Conservation (phyloP, 768 basidiomycete genomes). For the Gloeopeniophorella convolvens region DNA sequence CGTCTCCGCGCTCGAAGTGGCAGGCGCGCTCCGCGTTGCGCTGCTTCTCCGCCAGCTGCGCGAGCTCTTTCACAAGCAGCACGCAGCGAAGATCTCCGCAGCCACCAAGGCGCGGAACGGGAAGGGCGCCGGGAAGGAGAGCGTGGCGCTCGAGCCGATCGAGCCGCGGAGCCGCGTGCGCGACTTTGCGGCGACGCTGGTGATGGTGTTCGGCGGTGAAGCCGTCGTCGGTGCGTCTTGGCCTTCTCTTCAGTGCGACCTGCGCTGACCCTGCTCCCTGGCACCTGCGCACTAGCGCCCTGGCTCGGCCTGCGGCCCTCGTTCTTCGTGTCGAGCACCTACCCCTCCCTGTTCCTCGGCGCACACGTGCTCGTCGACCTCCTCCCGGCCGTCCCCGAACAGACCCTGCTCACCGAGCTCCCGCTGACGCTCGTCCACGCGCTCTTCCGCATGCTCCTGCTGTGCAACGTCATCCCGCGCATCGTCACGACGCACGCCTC, state of each 20-base stretch:
- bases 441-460: constrained; percentile 12
- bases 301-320: constrained; percentile 21
- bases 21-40: constrained; percentile 16
- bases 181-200: constrained; percentile 16
- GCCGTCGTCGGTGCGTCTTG: constrained; percentile 17
- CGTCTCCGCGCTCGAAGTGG: constrained; percentile 15
- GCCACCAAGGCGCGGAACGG: background rate
- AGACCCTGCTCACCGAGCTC: constrained; percentile 11
- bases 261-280: background rate
- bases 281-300: constrained; percentile 8
- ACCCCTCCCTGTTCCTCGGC: constrained; percentile 3
- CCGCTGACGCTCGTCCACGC: constrained; percentile 18
- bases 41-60: constrained; percentile 16
- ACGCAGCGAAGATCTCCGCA: background rate
- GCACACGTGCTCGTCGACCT: constrained; percentile 15
- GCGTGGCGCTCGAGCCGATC: background rate
- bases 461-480: constrained; percentile 14
- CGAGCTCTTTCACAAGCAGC: constrained; percentile 1
- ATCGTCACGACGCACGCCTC: constrained; percentile 13
- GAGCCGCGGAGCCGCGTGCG: constrained; percentile 17
- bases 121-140: background rate
- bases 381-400: constrained; percentile 10
- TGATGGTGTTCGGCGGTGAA: constrained; percentile 21
- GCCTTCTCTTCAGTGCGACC: background rate
- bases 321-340: constrained; percentile 14